Conservation (phyloP, 129 eudicot genomes). For the Arctium minus region DNA sequence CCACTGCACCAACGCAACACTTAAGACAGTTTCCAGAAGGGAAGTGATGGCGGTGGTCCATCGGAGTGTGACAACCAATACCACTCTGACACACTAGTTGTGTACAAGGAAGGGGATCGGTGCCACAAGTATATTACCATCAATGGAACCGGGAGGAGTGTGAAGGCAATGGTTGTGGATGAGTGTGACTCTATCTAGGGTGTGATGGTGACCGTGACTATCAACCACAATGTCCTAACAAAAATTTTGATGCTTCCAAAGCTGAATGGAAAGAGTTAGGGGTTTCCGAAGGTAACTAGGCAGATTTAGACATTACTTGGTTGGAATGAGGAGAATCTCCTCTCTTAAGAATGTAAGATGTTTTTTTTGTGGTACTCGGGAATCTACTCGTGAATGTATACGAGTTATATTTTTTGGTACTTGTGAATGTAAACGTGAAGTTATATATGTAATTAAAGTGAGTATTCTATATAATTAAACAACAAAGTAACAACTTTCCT, state of each 20-base stretch:
- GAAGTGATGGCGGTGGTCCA: constrained; percentile 54
- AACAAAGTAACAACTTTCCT: no score
- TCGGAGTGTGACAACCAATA: constrained; percentile 43
- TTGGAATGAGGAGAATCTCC: background rate
- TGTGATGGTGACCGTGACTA: constrained; percentile 30
- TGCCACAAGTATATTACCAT: constrained; percentile 20
- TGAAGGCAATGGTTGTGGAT: constrained; percentile 36
- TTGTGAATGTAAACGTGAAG: no score
- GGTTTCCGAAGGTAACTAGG: constrained; percentile 26
- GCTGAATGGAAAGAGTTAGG: constrained; percentile 40
- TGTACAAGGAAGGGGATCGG: constrained; percentile 13
- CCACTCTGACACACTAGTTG: constrained; percentile 42
- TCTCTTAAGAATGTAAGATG: no score
- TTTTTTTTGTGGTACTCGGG: no score
- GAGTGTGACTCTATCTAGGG: constrained; percentile 35
- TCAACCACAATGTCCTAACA: constrained; percentile 32
- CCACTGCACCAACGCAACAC: background rate
- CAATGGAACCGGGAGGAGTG: constrained; percentile 32
- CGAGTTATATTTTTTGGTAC: no score
- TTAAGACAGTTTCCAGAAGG: constrained; percentile 44
- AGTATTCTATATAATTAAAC: no score
- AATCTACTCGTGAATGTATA: no score
- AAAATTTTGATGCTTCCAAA: constrained; percentile 38
- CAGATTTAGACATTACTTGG: constrained; percentile 40
- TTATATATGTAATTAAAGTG: no score